Evolutionary conservation across 1,284 basidiomycete genomes (phyloP), one percentile per base, ranked within the genome.

Genomic region (Marasmius sp.): DNA sequence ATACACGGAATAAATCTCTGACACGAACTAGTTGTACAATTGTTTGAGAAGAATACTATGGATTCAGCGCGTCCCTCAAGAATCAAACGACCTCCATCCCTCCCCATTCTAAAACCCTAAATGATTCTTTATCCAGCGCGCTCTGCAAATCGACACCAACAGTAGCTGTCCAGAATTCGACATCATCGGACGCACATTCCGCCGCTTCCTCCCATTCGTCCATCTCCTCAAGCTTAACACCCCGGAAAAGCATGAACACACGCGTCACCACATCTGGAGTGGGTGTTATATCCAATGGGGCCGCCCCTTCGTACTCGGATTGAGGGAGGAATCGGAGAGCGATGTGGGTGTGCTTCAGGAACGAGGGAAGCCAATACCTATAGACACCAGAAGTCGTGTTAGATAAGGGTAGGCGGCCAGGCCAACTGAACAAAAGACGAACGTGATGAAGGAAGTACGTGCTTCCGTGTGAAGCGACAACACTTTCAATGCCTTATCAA

Each of bases 191-290:
- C 4, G 47, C 34, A 9, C 55, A 8, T 1, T 50, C 34, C 2
- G 34, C 14, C 3, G 54, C 45, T 16, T 16, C 34, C 16, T 20
- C 4, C 59, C 59, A 61, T 47, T 37, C 43, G 2, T 20, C 34
- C 20, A 47, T 16, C 16, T 47, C 45, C 11, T 61, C 53, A 6
- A 41, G 47, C n/a, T 33, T 12, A 6, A 81, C 68, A 8, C 76
- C 78, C 16, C 70, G 69, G 71, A 81, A 82, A 8, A 82, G 67
- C 76, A 83, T 79, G 64, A 81, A 82, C 9, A 83, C 71, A 8
- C 81, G 76, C 0, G 75, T 79, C 9, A 78, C 69, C 22, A 79
- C 71, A 58, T 81, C 78, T 14, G 82, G 81, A 27, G 61, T 37
- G 0, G 82, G 81, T 0, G 61, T 61, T 38, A 83, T 65, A 6